phyloP scores from a whole-genome alignment of 2,329 filamentous ascomycete genomes.

The Raffaelea ambrosiae region DNA sequence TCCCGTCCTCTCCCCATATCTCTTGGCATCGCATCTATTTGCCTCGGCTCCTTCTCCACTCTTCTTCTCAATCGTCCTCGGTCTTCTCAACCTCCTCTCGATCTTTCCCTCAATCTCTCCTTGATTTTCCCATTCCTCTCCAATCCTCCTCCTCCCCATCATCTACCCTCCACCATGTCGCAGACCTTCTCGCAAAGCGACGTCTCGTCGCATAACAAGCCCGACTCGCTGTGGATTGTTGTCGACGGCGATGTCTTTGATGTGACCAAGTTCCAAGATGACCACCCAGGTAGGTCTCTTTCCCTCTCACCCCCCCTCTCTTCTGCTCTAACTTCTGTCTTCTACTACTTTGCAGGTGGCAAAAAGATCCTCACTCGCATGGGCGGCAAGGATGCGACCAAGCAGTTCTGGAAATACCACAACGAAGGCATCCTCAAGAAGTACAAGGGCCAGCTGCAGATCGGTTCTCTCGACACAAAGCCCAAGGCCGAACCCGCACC shows the following conservation, averaged over 20 bases:
- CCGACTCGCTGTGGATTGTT: conserved; percentile 77
- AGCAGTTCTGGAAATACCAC: conserved; percentile 68
- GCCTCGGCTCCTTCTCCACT: background rate
- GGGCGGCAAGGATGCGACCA: conserved; percentile 57
- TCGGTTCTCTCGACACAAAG: conserved; percentile 86
- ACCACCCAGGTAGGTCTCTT: conserved; percentile 61
- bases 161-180: conserved; percentile 55
- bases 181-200: conserved; percentile 77
- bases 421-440: conserved; percentile 85
- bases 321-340: too few relatives aligned
- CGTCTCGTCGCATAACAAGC: conserved; percentile 86
- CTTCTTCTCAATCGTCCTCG: background rate
- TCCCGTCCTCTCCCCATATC: background rate
- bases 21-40: background rate
- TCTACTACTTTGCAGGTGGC: conserved; percentile 32
- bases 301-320: too few relatives aligned
- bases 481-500: conserved; percentile 55
- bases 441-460: conserved; percentile 66
- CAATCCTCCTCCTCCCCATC: background rate
- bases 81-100: conserved; percentile 14
- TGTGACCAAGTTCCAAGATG: conserved; percentile 77
- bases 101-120: background rate
- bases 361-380: conserved; percentile 58
- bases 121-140: conserved; percentile 16
- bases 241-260: conserved; percentile 96